Evolutionary conservation across 2,329 filamentous ascomycete species (phyloP).

Genomic region (Exophiala viscosa): DNA sequence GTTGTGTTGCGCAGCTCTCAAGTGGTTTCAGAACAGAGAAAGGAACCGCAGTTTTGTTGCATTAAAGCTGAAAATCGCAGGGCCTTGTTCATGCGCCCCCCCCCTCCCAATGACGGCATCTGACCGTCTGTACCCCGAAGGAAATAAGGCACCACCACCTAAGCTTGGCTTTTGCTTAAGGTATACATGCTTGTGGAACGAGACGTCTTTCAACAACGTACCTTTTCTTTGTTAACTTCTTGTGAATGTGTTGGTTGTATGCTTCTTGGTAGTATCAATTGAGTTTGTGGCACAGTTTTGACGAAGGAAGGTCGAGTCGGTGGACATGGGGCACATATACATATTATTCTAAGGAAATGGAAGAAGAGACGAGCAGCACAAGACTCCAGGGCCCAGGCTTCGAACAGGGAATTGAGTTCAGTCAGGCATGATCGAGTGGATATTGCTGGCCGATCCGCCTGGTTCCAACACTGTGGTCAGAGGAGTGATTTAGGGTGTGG

Average conservation of each 20-base stretch:
- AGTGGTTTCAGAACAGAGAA: no score
- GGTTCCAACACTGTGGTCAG: constrained; percentile 8
- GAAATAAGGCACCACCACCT: no score
- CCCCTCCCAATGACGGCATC: no score
- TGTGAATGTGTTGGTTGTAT: background rate
- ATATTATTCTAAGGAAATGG: background rate
- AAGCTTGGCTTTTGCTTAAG: no score
- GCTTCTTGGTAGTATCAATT: background rate
- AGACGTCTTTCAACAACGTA: background rate
- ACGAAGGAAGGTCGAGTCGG: constrained; percentile 11
- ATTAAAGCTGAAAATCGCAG: no score
- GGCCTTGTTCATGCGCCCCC: no score
- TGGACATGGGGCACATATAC: constrained; percentile 13
- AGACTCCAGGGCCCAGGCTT: constrained; percentile 14
- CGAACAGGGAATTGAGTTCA: constrained; percentile 4
- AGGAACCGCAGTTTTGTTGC: no score
- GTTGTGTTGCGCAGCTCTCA: no score
- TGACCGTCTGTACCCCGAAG: no score
- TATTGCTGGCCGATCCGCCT: constrained; percentile 7
- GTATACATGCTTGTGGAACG: no score
- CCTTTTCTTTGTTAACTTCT: background rate
- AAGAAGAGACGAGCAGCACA: constrained; percentile 13
- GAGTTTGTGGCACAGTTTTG: background rate
- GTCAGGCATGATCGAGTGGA: constrained; percentile 1
- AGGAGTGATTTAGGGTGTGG: constrained; percentile 4